Evolutionary conservation across 2,329 filamentous ascomycete genomes (phyloP), one percentile per base, ranked within the genome.

Genomic region (Aspergillus sp.): DNA sequence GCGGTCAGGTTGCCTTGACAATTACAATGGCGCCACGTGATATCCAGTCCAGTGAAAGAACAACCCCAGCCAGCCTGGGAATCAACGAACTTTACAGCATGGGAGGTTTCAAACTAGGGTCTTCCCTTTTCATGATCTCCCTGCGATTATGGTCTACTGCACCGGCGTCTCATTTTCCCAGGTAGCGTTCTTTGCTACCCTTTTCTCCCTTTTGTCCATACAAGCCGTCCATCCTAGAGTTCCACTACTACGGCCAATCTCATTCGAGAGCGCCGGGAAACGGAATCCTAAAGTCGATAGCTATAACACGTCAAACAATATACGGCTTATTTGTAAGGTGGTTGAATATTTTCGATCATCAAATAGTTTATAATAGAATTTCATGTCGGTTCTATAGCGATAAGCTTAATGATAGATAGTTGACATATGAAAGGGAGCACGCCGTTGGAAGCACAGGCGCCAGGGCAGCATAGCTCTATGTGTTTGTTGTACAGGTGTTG

Each of bases 1-100:
- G 24, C 34, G 51, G 39, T 42, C 39, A 50, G 49, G 56, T 58
- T 58, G 56, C 56, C 56, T 58, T 51, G 56, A 58, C 56, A 47
- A 58, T 58, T 22, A 45, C n/a, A 15, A 30, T 13, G 30, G 37
- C 39, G 5, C 33, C 60, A 63, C 53, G 54, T 58, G 58, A 61
- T 56, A 51, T 49, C 8, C 3, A 30, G 9, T 11, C 27, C 46
- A 22, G n/a, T 22, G 13, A 37, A 39, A 46, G 22, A n/a, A 46
- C 20, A 15, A n/a, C 13, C 15, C 34, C 34, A n/a, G 13, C 33
- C 9, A 8, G 13, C 6, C 13, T 19, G 17, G 22, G 7, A 47
- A 47, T 33, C 7, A 47, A 47, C 20, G 12, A 46, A 47, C 13
- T 12, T n/a, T 2, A 7, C 34, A n/a, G 12, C 15, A 13, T 37